phyloP scores from a whole-genome alignment of 768 basidiomycete genomes.

The Hirschioporus abietinus region DNA sequence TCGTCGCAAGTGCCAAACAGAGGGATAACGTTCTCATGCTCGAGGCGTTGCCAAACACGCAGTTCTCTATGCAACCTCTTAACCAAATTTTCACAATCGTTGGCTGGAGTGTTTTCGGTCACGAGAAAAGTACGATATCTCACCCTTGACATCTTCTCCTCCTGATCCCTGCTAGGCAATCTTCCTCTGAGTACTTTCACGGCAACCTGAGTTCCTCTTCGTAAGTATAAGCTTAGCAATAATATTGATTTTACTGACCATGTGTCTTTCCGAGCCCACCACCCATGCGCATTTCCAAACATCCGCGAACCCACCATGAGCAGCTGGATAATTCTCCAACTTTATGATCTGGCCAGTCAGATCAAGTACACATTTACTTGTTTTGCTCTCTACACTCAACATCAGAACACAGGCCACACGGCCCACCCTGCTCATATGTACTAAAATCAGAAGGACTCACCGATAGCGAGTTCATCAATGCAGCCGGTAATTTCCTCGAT shows the following conservation, averaged over 20 bases:
- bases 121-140: neutral
- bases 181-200: conserved; percentile 2
- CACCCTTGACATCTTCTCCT: conserved; percentile 4
- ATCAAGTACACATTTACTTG: neutral
- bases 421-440: too few relatives aligned
- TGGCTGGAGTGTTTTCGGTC: neutral
- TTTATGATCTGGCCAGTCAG: neutral
- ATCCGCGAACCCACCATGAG: conserved; percentile 1
- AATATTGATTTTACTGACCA: neutral
- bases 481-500: neutral
- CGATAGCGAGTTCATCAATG: neutral
- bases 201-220: neutral
- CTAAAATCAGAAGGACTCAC: neutral
- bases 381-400: neutral
- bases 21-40: conserved; percentile 34
- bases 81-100: conserved; percentile 1
- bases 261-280: neutral
- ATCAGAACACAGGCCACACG: too few relatives aligned
- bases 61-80: conserved; percentile 34
- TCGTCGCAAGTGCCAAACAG: conserved; percentile 31
- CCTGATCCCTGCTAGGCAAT: neutral
- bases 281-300: conserved; percentile 1
- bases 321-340: conserved; percentile 2
- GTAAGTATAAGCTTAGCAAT: too few relatives aligned
- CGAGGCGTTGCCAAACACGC: conserved; percentile 31